phyloP scores from a whole-genome alignment of 805 yeast species.

The Yarrowia sp. region DNA sequence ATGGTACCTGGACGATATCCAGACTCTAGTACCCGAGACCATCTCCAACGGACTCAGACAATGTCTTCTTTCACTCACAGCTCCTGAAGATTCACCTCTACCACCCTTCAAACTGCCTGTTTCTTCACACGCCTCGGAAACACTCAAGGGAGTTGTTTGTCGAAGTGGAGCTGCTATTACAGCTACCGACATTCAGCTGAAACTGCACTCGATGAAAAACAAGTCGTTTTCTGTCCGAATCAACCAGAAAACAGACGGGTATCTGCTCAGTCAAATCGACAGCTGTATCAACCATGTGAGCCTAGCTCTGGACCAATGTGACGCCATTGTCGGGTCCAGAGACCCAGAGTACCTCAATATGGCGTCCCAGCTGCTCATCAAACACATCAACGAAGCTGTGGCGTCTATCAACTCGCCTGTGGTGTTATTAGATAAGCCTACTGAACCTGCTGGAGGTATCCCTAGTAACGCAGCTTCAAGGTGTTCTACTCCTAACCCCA shows the following conservation, averaged over 20 bases:
- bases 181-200: slow-evolving; percentile 4
- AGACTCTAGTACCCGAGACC: background rate
- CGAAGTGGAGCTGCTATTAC: slow-evolving; percentile 4
- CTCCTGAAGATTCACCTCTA: slow-evolving; percentile 6
- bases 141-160: slow-evolving; percentile 19
- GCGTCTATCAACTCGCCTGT: slow-evolving; percentile 13
- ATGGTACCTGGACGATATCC: slow-evolving; percentile 20
- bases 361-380: background rate
- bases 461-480: background rate
- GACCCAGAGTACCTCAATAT: background rate
- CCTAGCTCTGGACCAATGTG: slow-evolving; percentile 6
- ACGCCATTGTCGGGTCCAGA: background rate
- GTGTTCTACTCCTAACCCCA: slow-evolving; percentile 10
- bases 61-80: background rate
- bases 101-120: slow-evolving; percentile 17
- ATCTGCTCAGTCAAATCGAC: slow-evolving; percentile 10
- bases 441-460: slow-evolving; percentile 19
- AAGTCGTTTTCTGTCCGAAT: slow-evolving; percentile 3
- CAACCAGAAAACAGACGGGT: slow-evolving; percentile 1
- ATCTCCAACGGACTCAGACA: slow-evolving; percentile 16
- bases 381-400: slow-evolving; percentile 13
- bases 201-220: background rate
- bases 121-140: slow-evolving; percentile 25
- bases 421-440: slow-evolving; percentile 1
- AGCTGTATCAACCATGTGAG: slow-evolving; percentile 17